These are phyloP conservation scores for Helicostylum pulchrum DNA, from an alignment of 192 early-diverging fungal genomes.

Conservation along the genomic window DNA sequence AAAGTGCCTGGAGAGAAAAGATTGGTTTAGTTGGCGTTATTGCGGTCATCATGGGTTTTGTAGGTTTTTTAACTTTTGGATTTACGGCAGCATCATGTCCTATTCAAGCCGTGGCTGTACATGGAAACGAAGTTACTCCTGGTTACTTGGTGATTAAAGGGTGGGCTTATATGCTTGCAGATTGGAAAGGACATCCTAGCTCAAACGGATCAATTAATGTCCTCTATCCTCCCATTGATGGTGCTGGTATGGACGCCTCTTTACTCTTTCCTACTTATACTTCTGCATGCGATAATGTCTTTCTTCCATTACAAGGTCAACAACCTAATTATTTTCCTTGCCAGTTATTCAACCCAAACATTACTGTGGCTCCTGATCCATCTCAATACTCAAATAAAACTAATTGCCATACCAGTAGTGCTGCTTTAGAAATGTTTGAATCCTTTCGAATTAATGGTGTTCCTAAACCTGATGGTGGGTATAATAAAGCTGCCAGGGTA, in stretches of 20 bases:
- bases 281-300: conserved; percentile 11
- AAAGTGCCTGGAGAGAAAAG: conserved; percentile 90
- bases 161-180: conserved; percentile 59
- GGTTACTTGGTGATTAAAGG: conserved; percentile 59
- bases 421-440: conserved; percentile 21
- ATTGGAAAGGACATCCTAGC: conserved; percentile 16
- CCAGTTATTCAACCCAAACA: conserved; percentile 35
- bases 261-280: conserved; percentile 50
- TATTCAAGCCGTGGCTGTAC: conserved; percentile 21
- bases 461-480: conserved; percentile 17
- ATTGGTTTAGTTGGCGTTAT: conserved; percentile 84
- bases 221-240: conserved; percentile 50
- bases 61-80: conserved; percentile 89
- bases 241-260: conserved; percentile 67
- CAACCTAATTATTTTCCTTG: conserved; percentile 30
- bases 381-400: conserved; percentile 52
- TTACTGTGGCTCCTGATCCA: conserved; percentile 41
- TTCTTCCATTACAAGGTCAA: conserved; percentile 10
- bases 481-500: conserved; percentile 34
- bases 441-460: conserved; percentile 13
- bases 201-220: conserved; percentile 42
- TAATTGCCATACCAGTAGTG: conserved; percentile 48
- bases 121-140: conserved; percentile 33
- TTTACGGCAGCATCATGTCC: conserved; percentile 62
- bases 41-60: conserved; percentile 59